Percentiles rank a stretch among this genome's conserved stretches.
phyloP scores from a whole-genome alignment of 768 basidiomycete species.

The Leccinum longicurvipes region DNA sequence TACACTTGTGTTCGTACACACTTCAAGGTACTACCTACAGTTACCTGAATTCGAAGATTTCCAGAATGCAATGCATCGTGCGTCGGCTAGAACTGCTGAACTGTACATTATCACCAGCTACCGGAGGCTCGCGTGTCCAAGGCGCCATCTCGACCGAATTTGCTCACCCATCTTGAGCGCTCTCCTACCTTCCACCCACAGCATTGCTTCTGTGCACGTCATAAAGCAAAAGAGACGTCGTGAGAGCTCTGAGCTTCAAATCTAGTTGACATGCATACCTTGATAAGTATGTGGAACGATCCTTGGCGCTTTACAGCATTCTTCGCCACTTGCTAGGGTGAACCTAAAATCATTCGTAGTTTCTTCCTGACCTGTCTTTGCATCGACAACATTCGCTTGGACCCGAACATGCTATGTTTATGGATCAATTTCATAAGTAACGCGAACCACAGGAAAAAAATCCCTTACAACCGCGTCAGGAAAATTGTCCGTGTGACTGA shows the following conservation, averaged over 20 bases:
- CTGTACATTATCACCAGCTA: not conserved
- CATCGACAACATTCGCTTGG: slow-evolving; percentile 68
- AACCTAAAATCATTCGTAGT: slow-evolving; percentile 77
- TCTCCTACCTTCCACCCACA: slow-evolving; percentile 76
- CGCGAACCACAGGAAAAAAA: not conserved
- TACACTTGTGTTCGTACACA: too few relatives aligned
- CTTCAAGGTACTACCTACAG: too few relatives aligned
- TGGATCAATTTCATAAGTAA: not conserved
- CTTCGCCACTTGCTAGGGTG: slow-evolving; percentile 57
- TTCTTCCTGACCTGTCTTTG: slow-evolving; percentile 58
- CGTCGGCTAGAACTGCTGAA: not conserved
- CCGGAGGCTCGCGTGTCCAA: slow-evolving; percentile 8
- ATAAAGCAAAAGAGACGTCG: slow-evolving; percentile 7
- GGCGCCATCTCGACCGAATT: slow-evolving; percentile 42
- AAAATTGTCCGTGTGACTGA: slow-evolving; percentile 27
- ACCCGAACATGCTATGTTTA: slow-evolving; percentile 62
- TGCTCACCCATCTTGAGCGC: slow-evolving; percentile 68
- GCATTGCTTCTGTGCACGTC: slow-evolving; percentile 65
- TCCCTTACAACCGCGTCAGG: slow-evolving; percentile 56
- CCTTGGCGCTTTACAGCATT: slow-evolving; percentile 33
- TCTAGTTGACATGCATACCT: slow-evolving; percentile 36
- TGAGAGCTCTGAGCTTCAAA: not conserved
- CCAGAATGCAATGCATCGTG: too few relatives aligned
- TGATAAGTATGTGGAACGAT: slow-evolving; percentile 70
- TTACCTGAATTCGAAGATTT: too few relatives aligned